A percentile compares a stretch with the other conserved stretches of the same genome.
Evolutionary conservation across 164 flowering plant genomes (phyloP).

Genomic region (Cinnamomum micranthum): DNA sequence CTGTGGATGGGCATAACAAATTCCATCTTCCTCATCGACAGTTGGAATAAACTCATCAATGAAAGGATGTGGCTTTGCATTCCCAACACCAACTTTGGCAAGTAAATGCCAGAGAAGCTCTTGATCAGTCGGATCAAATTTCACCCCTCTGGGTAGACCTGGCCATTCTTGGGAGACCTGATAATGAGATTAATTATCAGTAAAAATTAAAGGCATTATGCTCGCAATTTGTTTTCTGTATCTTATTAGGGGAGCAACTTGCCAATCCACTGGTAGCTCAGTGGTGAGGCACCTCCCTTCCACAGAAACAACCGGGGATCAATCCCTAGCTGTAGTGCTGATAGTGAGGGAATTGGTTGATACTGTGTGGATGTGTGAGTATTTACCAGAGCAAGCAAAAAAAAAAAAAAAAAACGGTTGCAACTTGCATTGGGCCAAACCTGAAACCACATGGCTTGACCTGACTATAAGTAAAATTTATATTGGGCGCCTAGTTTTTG

Average conservation of each 20-base stretch:
- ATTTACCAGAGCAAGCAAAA: too few species aligned
- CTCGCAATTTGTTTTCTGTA: background rate
- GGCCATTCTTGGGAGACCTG: constrained; percentile 76
- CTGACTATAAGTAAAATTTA: too few species aligned
- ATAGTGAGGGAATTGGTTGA: too few species aligned
- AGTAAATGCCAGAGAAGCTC: constrained; percentile 84
- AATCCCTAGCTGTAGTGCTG: too few species aligned
- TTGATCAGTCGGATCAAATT: constrained; percentile 91
- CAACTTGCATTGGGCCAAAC: too few species aligned
- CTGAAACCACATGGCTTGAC: too few species aligned
- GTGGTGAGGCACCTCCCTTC: too few species aligned
- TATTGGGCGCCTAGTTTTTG: too few species aligned
- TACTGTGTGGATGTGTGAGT: too few species aligned
- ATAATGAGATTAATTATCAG: constrained; percentile 3
- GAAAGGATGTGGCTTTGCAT: constrained; percentile 66
- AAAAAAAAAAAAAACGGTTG: too few species aligned
- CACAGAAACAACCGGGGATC: too few species aligned
- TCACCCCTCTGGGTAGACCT: constrained; percentile 89
- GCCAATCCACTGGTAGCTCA: background rate
- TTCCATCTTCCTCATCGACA: constrained; percentile 70
- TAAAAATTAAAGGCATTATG: background rate
- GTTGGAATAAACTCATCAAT: constrained; percentile 82
- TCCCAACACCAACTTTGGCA: constrained; percentile 52
- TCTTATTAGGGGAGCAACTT: background rate
- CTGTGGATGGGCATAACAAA: constrained; percentile 87